A percentile compares a stretch with the other conserved stretches of the same genome.
Conservation (phyloP, 768 basidiomycete genomes). For the Tylopilus vinaceipallidus region DNA sequence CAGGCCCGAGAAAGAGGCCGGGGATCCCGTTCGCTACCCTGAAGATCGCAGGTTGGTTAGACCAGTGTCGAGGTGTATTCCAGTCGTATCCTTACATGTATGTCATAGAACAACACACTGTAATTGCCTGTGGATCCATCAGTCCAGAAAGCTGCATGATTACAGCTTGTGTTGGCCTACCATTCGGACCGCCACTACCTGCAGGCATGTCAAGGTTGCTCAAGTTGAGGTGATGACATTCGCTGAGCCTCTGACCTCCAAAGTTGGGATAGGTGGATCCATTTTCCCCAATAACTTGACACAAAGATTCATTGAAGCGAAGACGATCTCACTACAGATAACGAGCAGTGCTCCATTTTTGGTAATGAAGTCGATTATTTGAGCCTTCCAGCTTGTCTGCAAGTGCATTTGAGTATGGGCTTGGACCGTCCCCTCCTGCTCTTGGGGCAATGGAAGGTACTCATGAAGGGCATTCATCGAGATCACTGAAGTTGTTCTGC, state of each 20-base stretch:
- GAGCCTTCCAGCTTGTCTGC: background rate
- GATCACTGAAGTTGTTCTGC: too few relatives aligned
- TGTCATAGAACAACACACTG: constrained; percentile 48
- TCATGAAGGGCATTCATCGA: background rate
- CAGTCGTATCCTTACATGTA: constrained; percentile 46
- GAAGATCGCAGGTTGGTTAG: background rate
- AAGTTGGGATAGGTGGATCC: constrained; percentile 54
- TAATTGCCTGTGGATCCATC: constrained; percentile 40
- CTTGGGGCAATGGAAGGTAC: constrained; percentile 1
- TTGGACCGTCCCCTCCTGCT: background rate
- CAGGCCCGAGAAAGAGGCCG: constrained; percentile 68
- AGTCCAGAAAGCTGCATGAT: too few relatives aligned
- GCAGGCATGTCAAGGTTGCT: background rate
- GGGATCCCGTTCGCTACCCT: constrained; percentile 43
- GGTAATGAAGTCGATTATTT: constrained; percentile 10
- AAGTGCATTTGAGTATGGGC: background rate
- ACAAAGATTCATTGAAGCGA: constrained; percentile 56
- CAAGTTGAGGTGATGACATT: too few relatives aligned
- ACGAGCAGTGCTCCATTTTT: constrained; percentile 61
- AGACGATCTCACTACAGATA: constrained; percentile 54
- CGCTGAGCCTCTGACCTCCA: constrained; percentile 47
- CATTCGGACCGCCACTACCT: constrained; percentile 62
- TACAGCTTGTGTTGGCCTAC: too few relatives aligned
- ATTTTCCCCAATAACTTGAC: constrained; percentile 62
- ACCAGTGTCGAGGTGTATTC: too few relatives aligned